A percentile compares a stretch with the other conserved stretches of the same genome.
phyloP scores from a whole-genome alignment of 768 basidiomycete species.

The Boletales sp. region DNA sequence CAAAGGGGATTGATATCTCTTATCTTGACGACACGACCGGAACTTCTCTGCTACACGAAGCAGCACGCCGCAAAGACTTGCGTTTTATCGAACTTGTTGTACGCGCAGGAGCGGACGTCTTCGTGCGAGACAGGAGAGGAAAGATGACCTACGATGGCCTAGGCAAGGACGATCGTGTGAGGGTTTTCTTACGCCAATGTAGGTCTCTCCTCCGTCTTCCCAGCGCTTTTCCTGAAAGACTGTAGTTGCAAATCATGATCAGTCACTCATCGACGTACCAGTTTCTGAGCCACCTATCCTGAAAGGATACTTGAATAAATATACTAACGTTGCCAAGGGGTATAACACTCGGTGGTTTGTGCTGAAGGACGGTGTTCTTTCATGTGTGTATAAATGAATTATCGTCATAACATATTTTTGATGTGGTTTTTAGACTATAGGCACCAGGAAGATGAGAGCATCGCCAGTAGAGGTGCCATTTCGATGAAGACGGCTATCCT shows the following conservation, averaged over 20 bases:
- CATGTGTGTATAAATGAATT: slow-evolving; percentile 51
- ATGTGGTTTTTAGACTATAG: slow-evolving; percentile 59
- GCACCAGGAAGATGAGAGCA: slow-evolving; percentile 84
- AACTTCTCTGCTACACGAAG: slow-evolving; percentile 80
- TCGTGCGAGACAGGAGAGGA: slow-evolving; percentile 76
- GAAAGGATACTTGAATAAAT: slow-evolving; percentile 85
- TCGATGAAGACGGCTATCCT: slow-evolving; percentile 77
- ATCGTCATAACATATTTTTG: not conserved
- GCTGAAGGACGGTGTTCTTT: slow-evolving; percentile 78
- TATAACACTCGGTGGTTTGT: slow-evolving; percentile 93
- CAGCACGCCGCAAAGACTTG: slow-evolving; percentile 76
- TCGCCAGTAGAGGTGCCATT: slow-evolving; percentile 84
- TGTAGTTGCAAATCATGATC: slow-evolving; percentile 77
- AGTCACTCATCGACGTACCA: slow-evolving; percentile 54
- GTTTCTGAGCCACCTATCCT: slow-evolving; percentile 55
- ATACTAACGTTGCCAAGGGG: slow-evolving; percentile 87
- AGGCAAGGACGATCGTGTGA: slow-evolving; percentile 78
- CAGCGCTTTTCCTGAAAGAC: not conserved
- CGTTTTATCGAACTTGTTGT: slow-evolving; percentile 80
- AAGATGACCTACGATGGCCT: slow-evolving; percentile 62
- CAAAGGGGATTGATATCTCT: slow-evolving; percentile 68
- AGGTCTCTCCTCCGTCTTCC: slow-evolving; percentile 25
- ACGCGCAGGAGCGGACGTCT: slow-evolving; percentile 84
- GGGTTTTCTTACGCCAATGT: slow-evolving; percentile 84
- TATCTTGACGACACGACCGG: slow-evolving; percentile 80